These are phyloP conservation scores for Fomitopsis serialis DNA, from an alignment of 768 basidiomycete genomes.

Conservation along the genomic window DNA sequence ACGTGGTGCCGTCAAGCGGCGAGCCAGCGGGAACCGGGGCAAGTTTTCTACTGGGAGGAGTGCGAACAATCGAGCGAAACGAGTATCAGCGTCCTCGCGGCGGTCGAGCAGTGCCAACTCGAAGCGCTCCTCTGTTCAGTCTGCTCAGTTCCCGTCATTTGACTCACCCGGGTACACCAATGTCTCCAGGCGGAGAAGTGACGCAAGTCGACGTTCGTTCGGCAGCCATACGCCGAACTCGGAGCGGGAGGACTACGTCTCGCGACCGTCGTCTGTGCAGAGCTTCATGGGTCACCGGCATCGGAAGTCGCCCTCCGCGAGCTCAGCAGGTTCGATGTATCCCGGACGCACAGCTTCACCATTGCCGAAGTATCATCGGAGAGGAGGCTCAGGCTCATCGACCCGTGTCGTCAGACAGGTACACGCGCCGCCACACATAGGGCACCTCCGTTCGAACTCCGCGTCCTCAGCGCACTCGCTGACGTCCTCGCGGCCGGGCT, in stretches of 20 bases:
- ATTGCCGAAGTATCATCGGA: constrained; percentile 71
- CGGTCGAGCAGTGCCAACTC: constrained; percentile 93
- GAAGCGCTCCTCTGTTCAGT: constrained; percentile 56
- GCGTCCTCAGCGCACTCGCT: constrained; percentile 76
- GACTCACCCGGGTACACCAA: constrained; percentile 47
- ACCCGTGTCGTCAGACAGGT: constrained; percentile 73
- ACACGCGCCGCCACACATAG: constrained; percentile 38
- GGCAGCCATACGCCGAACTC: constrained; percentile 86
- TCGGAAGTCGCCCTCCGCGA: constrained; percentile 70
- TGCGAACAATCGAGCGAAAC: constrained; percentile 50
- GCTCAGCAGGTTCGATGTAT: constrained; percentile 66
- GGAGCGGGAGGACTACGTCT: constrained; percentile 72
- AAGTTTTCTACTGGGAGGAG: constrained; percentile 15
- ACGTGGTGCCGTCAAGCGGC: constrained; percentile 41
- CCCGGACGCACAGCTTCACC: constrained; percentile 65
- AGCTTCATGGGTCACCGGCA: constrained; percentile 64
- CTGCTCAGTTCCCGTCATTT: constrained; percentile 40
- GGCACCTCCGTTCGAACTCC: constrained; percentile 72
- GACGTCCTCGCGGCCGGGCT: constrained; percentile 70
- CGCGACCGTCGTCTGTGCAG: constrained; percentile 81
- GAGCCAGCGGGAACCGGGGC: constrained; percentile 37
- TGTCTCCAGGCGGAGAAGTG: constrained; percentile 38
- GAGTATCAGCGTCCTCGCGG: constrained; percentile 73
- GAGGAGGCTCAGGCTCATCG: constrained; percentile 77
- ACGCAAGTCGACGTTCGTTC: constrained; percentile 62